A percentile compares a stretch with the other conserved stretches of the same genome.
These are phyloP conservation scores for Tulasnella sp. DNA, from an alignment of 768 basidiomycete species.

Conservation along the genomic window DNA sequence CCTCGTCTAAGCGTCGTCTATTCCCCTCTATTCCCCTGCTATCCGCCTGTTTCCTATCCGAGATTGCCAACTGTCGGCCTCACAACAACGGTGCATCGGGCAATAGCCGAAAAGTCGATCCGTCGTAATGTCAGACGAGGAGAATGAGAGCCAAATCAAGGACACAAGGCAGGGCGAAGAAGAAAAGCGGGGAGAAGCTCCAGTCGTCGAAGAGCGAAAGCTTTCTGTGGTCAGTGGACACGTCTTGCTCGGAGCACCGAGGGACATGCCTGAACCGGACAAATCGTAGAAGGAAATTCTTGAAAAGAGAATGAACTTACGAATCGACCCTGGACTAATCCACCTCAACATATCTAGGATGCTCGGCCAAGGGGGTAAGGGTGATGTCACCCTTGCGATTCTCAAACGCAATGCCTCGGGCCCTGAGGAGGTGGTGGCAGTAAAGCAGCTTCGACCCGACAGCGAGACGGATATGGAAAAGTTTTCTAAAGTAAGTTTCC, in stretches of 20 bases:
- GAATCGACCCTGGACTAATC: neutral
- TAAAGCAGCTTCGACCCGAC: neutral
- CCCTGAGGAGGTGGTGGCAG: neutral
- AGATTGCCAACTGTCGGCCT: neutral
- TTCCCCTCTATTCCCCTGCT: too few species aligned
- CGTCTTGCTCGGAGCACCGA: neutral
- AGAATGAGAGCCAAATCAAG: neutral
- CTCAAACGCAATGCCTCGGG: neutral
- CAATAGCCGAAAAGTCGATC: neutral
- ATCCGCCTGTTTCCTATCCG: too few species aligned
- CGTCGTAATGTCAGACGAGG: neutral
- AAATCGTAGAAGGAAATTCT: neutral
- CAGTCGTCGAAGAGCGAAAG: neutral
- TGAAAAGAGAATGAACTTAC: neutral
- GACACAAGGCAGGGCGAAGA: neutral
- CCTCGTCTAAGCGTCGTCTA: too few species aligned
- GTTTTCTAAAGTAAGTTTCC: neutral
- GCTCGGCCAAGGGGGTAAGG: neutral
- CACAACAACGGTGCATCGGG: too few species aligned
- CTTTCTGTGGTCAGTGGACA: neutral
- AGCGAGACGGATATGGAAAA: neutral
- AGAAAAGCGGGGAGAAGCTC: neutral
- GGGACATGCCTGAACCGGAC: neutral
- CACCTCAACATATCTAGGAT: neutral
- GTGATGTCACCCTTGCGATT: neutral